phyloP scores from a whole-genome alignment of 129 eudicot genomes.

The Glebionis coronaria region DNA sequence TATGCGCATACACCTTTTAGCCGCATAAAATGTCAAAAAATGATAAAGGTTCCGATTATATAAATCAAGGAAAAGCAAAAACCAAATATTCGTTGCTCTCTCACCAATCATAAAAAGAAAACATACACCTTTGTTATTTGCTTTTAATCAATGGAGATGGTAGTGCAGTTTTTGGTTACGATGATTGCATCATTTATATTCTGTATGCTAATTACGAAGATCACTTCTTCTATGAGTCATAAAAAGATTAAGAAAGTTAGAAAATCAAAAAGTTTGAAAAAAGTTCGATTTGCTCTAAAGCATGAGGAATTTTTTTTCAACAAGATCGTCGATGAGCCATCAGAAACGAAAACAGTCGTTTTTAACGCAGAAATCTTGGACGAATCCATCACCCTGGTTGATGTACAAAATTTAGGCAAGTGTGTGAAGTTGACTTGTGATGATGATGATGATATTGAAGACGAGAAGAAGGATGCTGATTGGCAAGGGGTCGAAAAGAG shows the following conservation, averaged over 20 bases:
- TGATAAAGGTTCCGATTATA: no score
- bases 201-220: no score
- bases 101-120: no score
- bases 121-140: no score
- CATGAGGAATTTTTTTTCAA: constrained; percentile 26
- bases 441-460: constrained; percentile 18
- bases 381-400: background rate
- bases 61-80: constrained; percentile 18
- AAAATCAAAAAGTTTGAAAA: constrained; percentile 42
- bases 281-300: constrained; percentile 56
- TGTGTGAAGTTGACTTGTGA: constrained; percentile 18
- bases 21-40: no score
- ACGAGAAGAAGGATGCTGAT: constrained; percentile 34
- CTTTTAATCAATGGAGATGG: no score
- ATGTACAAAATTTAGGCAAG: constrained; percentile 7
- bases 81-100: constrained; percentile 62
- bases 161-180: no score
- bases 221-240: no score
- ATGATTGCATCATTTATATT: no score
- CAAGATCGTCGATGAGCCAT: constrained; percentile 20
- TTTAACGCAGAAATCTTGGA: constrained; percentile 8
- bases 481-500: no score
- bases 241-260: background rate
- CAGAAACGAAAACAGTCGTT: constrained; percentile 13
- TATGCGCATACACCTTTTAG: no score